phyloP scores from a whole-genome alignment of 371 early-diverging fungal species.

The Sporodiniella umbellata region DNA sequence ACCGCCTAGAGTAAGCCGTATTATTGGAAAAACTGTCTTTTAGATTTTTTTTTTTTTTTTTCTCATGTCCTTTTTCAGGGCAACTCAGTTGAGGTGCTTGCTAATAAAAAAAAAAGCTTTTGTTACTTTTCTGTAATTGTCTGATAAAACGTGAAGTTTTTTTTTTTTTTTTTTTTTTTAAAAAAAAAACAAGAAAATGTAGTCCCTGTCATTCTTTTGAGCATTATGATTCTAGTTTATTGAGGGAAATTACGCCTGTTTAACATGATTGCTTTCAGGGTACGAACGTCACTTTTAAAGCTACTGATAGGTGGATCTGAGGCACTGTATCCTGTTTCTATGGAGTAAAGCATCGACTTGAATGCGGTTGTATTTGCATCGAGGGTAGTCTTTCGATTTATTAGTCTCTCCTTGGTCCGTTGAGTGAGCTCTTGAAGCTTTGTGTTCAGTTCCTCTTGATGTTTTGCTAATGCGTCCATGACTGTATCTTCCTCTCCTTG shows the following conservation, averaged over 20 bases:
- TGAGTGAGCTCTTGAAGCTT: constrained; percentile 9
- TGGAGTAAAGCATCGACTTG: constrained; percentile 1
- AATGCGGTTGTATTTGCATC: constrained; percentile 6
- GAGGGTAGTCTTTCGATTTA: constrained; percentile 4
- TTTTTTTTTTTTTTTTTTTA: no score
- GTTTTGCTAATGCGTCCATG: constrained; percentile 14
- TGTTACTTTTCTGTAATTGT: not conserved
- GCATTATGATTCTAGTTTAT: no score
- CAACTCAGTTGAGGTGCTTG: not conserved
- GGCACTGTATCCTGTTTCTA: not conserved
- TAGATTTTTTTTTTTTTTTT: constrained; percentile 20
- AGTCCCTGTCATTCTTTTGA: no score
- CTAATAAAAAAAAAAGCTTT: not conserved
- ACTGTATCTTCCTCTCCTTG: constrained; percentile 23
- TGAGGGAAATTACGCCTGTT: constrained; percentile 32
- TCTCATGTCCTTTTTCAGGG: not conserved
- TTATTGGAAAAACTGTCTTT: constrained; percentile 52
- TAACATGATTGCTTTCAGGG: constrained; percentile 27
- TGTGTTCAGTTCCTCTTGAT: constrained; percentile 11
- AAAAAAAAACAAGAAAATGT: no score
- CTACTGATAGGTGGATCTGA: constrained; percentile 15
- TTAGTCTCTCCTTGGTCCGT: constrained; percentile 1
- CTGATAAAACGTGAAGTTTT: no score
- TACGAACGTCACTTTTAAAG: constrained; percentile 34
- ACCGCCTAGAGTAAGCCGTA: constrained; percentile 49